phyloP scores from a whole-genome alignment of 106 monocot species.

The Dendrobium officinale region DNA sequence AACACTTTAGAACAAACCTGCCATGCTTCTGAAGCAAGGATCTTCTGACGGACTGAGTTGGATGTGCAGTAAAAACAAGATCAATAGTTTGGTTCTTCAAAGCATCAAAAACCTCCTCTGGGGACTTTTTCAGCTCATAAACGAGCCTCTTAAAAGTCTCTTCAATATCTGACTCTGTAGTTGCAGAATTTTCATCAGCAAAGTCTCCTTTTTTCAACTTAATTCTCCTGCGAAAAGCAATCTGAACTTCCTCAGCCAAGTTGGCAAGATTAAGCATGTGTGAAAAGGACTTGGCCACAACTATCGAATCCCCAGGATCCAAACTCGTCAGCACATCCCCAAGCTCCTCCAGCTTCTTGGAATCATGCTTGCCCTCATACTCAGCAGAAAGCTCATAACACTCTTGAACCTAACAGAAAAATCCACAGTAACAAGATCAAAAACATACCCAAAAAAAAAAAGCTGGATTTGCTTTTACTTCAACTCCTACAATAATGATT shows the following conservation, averaged over 20 bases:
- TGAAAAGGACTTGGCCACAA: slow-evolving; percentile 69
- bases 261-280: slow-evolving; percentile 86
- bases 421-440: not conserved
- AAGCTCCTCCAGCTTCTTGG: slow-evolving; percentile 56
- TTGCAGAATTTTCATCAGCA: slow-evolving; percentile 46
- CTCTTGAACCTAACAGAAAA: slow-evolving; percentile 47
- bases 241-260: slow-evolving; percentile 82
- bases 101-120: slow-evolving; percentile 53
- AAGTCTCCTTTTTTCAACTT: slow-evolving; percentile 46
- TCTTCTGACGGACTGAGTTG: slow-evolving; percentile 52
- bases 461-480: not conserved
- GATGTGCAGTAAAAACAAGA: slow-evolving; percentile 57
- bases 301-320: slow-evolving; percentile 63
- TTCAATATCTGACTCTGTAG: slow-evolving; percentile 25
- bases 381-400: slow-evolving; percentile 66
- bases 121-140: slow-evolving; percentile 33
- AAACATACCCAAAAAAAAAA: not conserved
- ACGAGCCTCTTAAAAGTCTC: slow-evolving; percentile 54
- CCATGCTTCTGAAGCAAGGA: slow-evolving; percentile 60
- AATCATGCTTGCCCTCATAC: slow-evolving; percentile 46
- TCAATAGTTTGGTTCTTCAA: slow-evolving; percentile 58
- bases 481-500: not conserved
- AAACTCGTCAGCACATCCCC: slow-evolving; percentile 59
- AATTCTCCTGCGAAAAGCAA: slow-evolving; percentile 47
- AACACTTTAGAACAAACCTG: slow-evolving; percentile 23